Evolutionary conservation across 1,284 basidiomycete species (phyloP).

Genomic region (Sanghuangporus sanghuang): DNA sequence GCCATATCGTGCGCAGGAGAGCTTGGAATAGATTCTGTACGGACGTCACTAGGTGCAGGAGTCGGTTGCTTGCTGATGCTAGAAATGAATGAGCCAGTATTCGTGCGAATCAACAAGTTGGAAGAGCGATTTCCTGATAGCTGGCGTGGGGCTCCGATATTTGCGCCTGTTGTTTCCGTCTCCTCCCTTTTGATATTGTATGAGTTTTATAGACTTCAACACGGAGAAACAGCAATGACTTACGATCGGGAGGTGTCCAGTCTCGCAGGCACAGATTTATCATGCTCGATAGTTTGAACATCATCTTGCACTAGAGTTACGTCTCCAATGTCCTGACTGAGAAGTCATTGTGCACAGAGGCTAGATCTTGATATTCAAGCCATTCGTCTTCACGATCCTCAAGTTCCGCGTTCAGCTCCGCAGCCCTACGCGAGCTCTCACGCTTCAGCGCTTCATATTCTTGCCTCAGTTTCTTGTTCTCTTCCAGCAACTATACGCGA

Average conservation of each 20-base stretch:
- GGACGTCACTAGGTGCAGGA: slow-evolving; percentile 36
- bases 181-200: neutral
- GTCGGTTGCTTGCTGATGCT: slow-evolving; percentile 44
- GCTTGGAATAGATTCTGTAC: neutral
- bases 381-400: neutral
- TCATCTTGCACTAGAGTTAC: neutral
- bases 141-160: neutral
- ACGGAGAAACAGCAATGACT: too few relatives aligned
- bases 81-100: slow-evolving; percentile 40
- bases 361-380: neutral
- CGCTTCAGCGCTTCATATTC: slow-evolving; percentile 16
- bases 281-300: neutral
- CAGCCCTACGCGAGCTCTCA: slow-evolving; percentile 16
- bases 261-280: neutral
- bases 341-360: neutral
- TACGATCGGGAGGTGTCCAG: too few relatives aligned
- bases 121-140: neutral
- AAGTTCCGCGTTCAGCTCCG: slow-evolving; percentile 18
- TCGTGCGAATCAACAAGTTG: slow-evolving; percentile 32
- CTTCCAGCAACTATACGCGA: neutral
- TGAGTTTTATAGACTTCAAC: too few relatives aligned
- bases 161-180: too few relatives aligned
- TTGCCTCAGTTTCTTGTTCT: slow-evolving; percentile 23
- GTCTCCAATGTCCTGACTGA: neutral
- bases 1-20: neutral